Evolutionary conservation across 2,329 filamentous ascomycete genomes (phyloP), one percentile per base, ranked within the genome.

Genomic region (Elsinoe perseae): DNA sequence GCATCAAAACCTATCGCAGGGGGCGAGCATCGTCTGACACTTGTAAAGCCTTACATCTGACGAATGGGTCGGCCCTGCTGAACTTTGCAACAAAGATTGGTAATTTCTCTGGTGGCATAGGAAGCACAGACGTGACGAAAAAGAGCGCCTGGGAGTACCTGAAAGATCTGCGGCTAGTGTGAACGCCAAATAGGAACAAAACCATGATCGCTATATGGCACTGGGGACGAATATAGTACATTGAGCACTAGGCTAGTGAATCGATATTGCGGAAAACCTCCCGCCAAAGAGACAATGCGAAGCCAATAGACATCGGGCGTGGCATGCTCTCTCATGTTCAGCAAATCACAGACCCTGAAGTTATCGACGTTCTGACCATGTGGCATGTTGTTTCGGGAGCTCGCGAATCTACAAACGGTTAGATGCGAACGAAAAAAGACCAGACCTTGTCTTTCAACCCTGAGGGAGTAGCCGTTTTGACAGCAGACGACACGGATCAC

Each of bases 381-480:
- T 36, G 32, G 32, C 12, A 9, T 36, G 12, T 5, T 30, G 25
- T 50, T 50, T 27, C 27, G 32, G 44, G 20, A 32, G 10, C 44
- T 32, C 27, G 25, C n/a, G 16, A 20, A 50, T 50, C 16, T 9
- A 20, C 8, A 18, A 32, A 50, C 44, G 44, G 44, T 16, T n/a
- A 50, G 3, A 23, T 50, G 44, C 44, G 44, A 50, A 50, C 44
- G 44, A 32, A 14, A 36, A 32, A 32, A 44, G 44, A 32, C 27
- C 44, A 50, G 25, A 50, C 25, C 25, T 14, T 27, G 20, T 25
- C 27, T 32, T 20, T 4, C 10, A 12, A 4, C 25, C 16, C 12
- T 50, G 25, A 20, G 25, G 25, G 14, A 25, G 7, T n/a, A 50
- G 10, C 23, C 25, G 44, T 50, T 44, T 32, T 50, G 44, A 50